These are phyloP conservation scores for Lactarius deliciosus DNA, from an alignment of 768 basidiomycete genomes.

Conservation along the genomic window DNA sequence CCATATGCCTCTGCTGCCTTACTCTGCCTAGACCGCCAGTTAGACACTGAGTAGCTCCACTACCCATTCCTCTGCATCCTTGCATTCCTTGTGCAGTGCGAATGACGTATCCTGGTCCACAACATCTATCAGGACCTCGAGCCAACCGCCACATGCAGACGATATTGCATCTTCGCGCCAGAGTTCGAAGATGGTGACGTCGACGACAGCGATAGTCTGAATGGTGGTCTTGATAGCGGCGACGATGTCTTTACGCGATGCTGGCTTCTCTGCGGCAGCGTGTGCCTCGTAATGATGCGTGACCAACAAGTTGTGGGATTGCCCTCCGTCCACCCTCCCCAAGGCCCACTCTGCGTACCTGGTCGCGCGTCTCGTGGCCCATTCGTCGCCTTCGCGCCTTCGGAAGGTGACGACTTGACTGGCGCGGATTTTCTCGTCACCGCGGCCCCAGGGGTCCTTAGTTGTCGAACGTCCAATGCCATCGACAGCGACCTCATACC, in stretches of 20 bases:
- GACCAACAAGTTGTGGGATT: conserved; percentile 49
- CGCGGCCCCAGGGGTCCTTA: conserved; percentile 71
- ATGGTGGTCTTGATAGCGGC: conserved; percentile 51
- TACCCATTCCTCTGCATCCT: conserved; percentile 29
- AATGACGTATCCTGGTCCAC: conserved; percentile 37
- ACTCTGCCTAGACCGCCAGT: conserved; percentile 14
- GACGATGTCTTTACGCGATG: conserved; percentile 47
- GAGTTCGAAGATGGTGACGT: conserved; percentile 45
- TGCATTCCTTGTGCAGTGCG: conserved; percentile 16
- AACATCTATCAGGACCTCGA: conserved; percentile 51
- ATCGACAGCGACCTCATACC: conserved; percentile 60
- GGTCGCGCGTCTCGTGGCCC: conserved; percentile 32
- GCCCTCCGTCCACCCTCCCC: conserved; percentile 16
- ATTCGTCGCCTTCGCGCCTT: conserved; percentile 42
- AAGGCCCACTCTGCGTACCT: conserved; percentile 35
- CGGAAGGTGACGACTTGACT: conserved; percentile 65
- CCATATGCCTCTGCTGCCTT: no score
- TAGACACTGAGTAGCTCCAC: conserved; percentile 32
- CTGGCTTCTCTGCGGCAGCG: conserved; percentile 44
- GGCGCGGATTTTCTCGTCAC: conserved; percentile 61
- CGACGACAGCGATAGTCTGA: conserved; percentile 50
- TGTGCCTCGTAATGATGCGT: conserved; percentile 54
- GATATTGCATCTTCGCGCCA: conserved; percentile 50
- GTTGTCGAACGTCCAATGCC: conserved; percentile 61
- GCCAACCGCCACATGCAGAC: conserved; percentile 56